Evolutionary conservation across 1,284 basidiomycete species (phyloP), one percentile per base, ranked within the genome.

Genomic region (Macrocystidia cucumis): DNA sequence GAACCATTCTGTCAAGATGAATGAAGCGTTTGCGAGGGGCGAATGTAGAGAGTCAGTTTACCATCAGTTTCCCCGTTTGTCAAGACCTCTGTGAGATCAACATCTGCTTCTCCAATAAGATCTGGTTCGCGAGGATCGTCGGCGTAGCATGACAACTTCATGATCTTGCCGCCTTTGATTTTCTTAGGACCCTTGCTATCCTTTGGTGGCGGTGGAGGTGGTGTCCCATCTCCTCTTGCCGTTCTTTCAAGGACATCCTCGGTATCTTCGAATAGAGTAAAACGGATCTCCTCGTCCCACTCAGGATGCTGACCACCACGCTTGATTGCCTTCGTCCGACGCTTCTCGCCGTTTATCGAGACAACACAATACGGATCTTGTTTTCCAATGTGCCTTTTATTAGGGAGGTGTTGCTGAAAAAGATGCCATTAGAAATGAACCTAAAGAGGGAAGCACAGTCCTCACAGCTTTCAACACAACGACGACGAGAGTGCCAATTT

Each of bases 231-330:
- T 23, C 65, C 69, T 33, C 60, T 54, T 2, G 66, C 59, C 33
- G 69, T 64, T 34, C 69, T 62, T 17, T 69, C 64, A 17, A 78
- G 57, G 5, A 76, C 67, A 48, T 83, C 81, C 35, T 86, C 76
- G 13, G 73, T 63, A 45, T 91, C 89, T 51, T 95, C 91, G 47
- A 72, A 78, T 41, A 99, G 69, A 20, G 85, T 83, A 60, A 98
- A 98, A 29, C 96, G 84, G 46, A 98, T 72, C 62, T 99, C 95
- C 52, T 96, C 91, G 56, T 99, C 96, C 95, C 96, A 99, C 57
- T 91, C 88, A 5, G 95, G 96, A 58, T 96, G 91, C 58, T 98
- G 95, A 3, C 96, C 96, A 35, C 96, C 95, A 24, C 91, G 84
- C 56, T 91, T 93, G 59, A 98, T 88, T 5, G 91, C 78, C 57